Conservation (phyloP, 2,329 filamentous ascomycete genomes). For the Lachnellula suecica region DNA sequence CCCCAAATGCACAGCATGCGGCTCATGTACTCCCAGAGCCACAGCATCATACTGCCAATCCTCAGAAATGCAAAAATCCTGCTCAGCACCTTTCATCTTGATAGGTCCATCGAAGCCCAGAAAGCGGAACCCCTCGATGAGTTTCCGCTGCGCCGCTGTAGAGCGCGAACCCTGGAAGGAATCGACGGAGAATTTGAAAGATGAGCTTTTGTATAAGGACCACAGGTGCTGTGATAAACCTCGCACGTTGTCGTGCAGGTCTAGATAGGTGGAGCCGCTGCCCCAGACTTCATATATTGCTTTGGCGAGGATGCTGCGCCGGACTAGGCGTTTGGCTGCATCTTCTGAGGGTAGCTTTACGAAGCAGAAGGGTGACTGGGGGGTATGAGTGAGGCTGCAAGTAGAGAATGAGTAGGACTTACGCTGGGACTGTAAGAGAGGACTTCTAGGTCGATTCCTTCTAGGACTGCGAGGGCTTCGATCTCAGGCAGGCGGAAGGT, state of each 20-base stretch:
- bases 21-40: slow-evolving; percentile 48
- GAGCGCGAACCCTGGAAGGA: slow-evolving; percentile 75
- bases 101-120: slow-evolving; percentile 78
- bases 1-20: slow-evolving; percentile 68
- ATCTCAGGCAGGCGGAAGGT: slow-evolving; percentile 87
- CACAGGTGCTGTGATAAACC: slow-evolving; percentile 61
- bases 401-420: slow-evolving; percentile 37
- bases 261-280: slow-evolving; percentile 61
- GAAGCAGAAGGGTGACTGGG: slow-evolving; percentile 82
- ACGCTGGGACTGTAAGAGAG: slow-evolving; percentile 75
- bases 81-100: slow-evolving; percentile 69
- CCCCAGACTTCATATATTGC: slow-evolving; percentile 92
- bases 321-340: slow-evolving; percentile 65
- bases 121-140: slow-evolving; percentile 83
- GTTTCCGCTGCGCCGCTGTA: slow-evolving; percentile 59
- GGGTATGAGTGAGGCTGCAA: slow-evolving; percentile 17
- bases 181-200: slow-evolving; percentile 86
- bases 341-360: slow-evolving; percentile 65
- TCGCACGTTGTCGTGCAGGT: slow-evolving; percentile 66
- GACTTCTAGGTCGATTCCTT: slow-evolving; percentile 67
- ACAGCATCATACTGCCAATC: slow-evolving; percentile 64
- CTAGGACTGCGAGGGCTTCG: slow-evolving; percentile 71
- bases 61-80: slow-evolving; percentile 80
- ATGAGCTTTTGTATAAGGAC: slow-evolving; percentile 59
- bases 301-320: slow-evolving; percentile 78